These are phyloP conservation scores for Colletotrichum orchidophilum DNA, from an alignment of 2,329 filamentous ascomycete species.

Conservation along the genomic window DNA sequence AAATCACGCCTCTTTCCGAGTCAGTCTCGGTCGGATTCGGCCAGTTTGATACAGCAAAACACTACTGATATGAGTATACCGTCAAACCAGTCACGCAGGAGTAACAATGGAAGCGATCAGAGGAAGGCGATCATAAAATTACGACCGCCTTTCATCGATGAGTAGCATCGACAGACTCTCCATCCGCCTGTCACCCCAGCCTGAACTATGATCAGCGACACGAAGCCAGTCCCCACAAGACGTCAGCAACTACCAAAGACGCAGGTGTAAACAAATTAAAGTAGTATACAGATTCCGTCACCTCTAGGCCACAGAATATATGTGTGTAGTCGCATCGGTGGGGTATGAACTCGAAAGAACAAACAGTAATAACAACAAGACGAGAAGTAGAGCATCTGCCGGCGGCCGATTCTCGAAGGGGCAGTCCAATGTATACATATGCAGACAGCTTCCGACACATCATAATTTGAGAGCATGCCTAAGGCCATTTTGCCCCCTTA, in stretches of 20 bases:
- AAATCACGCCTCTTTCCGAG: no score
- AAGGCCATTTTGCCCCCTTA: background rate
- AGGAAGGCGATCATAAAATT: no score
- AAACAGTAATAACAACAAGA: background rate
- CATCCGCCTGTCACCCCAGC: no score
- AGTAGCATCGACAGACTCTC: no score
- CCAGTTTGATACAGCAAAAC: no score
- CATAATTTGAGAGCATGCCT: background rate
- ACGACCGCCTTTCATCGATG: no score
- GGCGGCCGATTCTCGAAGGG: background rate
- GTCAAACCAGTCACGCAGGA: no score
- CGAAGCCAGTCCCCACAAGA: background rate
- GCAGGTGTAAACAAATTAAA: background rate
- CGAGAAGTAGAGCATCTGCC: background rate
- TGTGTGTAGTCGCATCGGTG: background rate
- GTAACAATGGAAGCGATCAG: no score
- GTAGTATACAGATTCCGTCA: conserved; percentile 5
- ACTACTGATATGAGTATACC: no score
- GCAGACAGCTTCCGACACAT: background rate
- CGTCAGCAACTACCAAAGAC: background rate
- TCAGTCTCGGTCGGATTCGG: no score
- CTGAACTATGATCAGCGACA: background rate
- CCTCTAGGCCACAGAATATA: background rate
- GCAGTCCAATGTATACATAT: background rate
- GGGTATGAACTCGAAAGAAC: conserved; percentile 17